Conservation (phyloP, 495 filamentous ascomycete genomes). For the Hyaloscypha finlandica region DNA sequence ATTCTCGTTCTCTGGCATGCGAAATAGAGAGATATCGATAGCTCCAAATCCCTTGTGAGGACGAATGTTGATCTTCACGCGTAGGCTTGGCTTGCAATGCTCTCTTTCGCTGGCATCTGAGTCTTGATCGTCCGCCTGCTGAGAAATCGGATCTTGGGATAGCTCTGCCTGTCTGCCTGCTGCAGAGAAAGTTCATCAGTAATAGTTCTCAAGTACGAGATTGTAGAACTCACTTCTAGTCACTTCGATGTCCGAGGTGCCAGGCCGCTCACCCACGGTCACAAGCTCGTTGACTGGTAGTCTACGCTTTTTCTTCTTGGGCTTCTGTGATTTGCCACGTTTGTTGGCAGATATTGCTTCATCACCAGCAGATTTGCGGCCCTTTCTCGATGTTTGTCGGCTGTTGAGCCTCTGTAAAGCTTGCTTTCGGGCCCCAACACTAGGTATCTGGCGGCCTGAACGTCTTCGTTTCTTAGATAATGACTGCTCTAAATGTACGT, state of each 20-base stretch:
- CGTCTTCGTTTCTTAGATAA: conserved; percentile 12
- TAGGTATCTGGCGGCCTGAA: neutral
- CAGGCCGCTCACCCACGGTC: conserved; percentile 10
- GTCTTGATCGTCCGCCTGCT: conserved; percentile 7
- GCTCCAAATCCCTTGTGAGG: neutral
- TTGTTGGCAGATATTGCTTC: neutral
- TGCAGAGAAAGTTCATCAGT: neutral
- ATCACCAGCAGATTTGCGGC: neutral
- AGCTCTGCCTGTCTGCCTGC: conserved; percentile 18
- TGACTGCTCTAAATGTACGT: conserved; percentile 1
- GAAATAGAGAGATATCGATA: conserved; percentile 17
- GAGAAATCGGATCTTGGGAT: conserved; percentile 29
- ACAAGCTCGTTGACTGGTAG: conserved; percentile 21
- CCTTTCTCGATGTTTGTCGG: neutral
- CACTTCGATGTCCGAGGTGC: neutral
- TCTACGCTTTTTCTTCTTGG: conserved; percentile 17
- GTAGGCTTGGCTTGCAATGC: neutral
- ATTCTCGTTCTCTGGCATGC: conserved; percentile 8
- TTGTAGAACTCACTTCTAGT: neutral
- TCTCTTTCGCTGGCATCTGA: neutral
- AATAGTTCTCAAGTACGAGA: neutral
- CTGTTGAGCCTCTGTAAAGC: conserved; percentile 1
- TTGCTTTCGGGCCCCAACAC: neutral
- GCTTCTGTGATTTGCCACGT: neutral
- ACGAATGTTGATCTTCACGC: neutral